phyloP scores from a whole-genome alignment of 805 yeast species.

The Starmera quercuum region DNA sequence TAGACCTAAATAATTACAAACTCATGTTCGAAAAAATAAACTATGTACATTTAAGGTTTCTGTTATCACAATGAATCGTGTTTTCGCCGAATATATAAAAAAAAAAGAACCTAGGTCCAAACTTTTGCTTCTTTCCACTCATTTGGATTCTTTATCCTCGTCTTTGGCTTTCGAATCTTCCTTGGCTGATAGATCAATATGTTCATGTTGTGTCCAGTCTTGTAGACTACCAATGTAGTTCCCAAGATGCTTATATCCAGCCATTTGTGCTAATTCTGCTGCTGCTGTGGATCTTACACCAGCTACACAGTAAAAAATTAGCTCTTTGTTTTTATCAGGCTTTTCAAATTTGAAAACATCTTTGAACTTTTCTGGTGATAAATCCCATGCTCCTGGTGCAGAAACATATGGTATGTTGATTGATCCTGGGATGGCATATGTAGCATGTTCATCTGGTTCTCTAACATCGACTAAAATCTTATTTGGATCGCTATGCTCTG shows the following conservation, averaged over 20 bases:
- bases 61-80: neutral
- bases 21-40: neutral
- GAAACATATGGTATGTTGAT: slow-evolving; percentile 85
- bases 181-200: slow-evolving; percentile 16
- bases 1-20: slow-evolving; percentile 13
- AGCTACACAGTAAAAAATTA: slow-evolving; percentile 86
- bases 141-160: slow-evolving; percentile 1
- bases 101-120: neutral
- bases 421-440: slow-evolving; percentile 78
- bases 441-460: slow-evolving; percentile 70
- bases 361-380: slow-evolving; percentile 70
- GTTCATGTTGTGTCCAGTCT: slow-evolving; percentile 63
- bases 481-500: slow-evolving; percentile 35
- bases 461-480: slow-evolving; percentile 79
- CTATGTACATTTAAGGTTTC: neutral
- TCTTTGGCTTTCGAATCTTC: slow-evolving; percentile 4
- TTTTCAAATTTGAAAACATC: slow-evolving; percentile 76
- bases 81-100: neutral
- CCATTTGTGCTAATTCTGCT: slow-evolving; percentile 84
- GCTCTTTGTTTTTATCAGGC: slow-evolving; percentile 62
- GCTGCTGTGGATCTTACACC: slow-evolving; percentile 90
- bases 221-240: slow-evolving; percentile 82
- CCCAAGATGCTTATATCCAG: slow-evolving; percentile 79
- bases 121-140: slow-evolving; percentile 1
- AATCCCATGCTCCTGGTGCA: slow-evolving; percentile 86